These are phyloP conservation scores for Prosopis cineraria DNA, from an alignment of 306 rosid genomes.

Conservation along the genomic window DNA sequence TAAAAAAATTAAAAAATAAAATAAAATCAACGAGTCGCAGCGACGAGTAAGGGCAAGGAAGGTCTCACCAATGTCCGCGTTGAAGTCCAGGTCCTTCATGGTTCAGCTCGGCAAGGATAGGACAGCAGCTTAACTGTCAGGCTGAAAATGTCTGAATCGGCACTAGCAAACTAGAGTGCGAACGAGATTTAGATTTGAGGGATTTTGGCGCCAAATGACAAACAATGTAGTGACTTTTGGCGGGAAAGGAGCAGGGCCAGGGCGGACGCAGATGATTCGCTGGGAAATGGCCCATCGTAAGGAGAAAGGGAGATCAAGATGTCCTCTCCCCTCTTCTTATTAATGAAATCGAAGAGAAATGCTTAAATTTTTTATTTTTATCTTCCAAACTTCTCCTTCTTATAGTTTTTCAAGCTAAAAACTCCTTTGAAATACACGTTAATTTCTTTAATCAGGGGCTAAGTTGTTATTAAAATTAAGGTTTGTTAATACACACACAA, in stretches of 20 bases:
- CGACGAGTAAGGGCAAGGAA: background rate
- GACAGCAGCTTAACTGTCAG: slow-evolving; percentile 4
- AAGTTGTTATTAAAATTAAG: too few relatives aligned
- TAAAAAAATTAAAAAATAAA: background rate
- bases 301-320: background rate
- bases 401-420: too few relatives aligned
- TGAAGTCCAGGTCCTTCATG: slow-evolving; percentile 68
- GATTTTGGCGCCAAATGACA: slow-evolving; percentile 65
- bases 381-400: too few relatives aligned
- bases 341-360: too few relatives aligned
- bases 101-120: slow-evolving; percentile 24
- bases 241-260: slow-evolving; percentile 56
- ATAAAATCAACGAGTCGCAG: background rate
- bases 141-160: background rate
- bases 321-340: too few relatives aligned
- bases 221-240: slow-evolving; percentile 49
- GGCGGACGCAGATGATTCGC: too few relatives aligned
- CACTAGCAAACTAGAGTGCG: background rate
- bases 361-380: too few relatives aligned
- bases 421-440: too few relatives aligned
- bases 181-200: background rate
- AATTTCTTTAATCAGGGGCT: too few relatives aligned
- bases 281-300: background rate
- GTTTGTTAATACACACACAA: too few relatives aligned
- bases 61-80: slow-evolving; percentile 66